Percentiles rank a stretch among this genome's conserved stretches.
phyloP scores from a whole-genome alignment of 768 basidiomycete species.

The Agaricus sinodeliciosus region DNA sequence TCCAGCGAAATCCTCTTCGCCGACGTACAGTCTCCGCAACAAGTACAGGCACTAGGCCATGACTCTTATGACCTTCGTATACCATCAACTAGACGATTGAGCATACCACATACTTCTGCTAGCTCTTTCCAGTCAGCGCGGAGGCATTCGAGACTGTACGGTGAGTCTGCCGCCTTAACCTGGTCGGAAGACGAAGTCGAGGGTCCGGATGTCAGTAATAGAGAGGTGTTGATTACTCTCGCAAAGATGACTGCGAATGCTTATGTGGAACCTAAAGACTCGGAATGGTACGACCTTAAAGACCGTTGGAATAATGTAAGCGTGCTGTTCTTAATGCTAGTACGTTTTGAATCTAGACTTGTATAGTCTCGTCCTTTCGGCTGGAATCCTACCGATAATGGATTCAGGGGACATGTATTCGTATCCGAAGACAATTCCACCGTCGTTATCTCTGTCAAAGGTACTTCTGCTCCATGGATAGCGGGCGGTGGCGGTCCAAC shows the following conservation, averaged over 20 bases:
- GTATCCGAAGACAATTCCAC: constrained; percentile 79
- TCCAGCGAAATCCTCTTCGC: constrained; percentile 53
- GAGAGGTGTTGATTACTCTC: constrained; percentile 65
- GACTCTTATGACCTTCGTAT: constrained; percentile 30
- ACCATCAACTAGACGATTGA: constrained; percentile 31
- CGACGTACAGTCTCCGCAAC: constrained; percentile 28
- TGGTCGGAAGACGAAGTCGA: constrained; percentile 65
- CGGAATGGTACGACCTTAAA: constrained; percentile 67
- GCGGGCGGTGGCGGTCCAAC: constrained; percentile 74
- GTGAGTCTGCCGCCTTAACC: constrained; percentile 28
- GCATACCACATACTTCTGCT: constrained; percentile 43
- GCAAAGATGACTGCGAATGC: constrained; percentile 91
- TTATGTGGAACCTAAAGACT: constrained; percentile 47
- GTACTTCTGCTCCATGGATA: constrained; percentile 78
- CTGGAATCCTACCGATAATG: constrained; percentile 87
- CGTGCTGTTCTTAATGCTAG: not conserved
- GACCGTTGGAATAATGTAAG: constrained; percentile 57
- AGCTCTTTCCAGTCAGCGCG: constrained; percentile 31
- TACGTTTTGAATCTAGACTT: not conserved
- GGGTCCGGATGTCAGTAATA: constrained; percentile 67
- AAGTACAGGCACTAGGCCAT: constrained; percentile 14
- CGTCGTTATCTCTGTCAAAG: constrained; percentile 85
- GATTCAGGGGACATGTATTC: constrained; percentile 88
- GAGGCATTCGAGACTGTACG: constrained; percentile 24
- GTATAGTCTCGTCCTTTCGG: constrained; percentile 68